Evolutionary conservation across 192 early-diverging fungal species (phyloP), one percentile per base, ranked within the genome.

Genomic region (Coemansia sp.): DNA sequence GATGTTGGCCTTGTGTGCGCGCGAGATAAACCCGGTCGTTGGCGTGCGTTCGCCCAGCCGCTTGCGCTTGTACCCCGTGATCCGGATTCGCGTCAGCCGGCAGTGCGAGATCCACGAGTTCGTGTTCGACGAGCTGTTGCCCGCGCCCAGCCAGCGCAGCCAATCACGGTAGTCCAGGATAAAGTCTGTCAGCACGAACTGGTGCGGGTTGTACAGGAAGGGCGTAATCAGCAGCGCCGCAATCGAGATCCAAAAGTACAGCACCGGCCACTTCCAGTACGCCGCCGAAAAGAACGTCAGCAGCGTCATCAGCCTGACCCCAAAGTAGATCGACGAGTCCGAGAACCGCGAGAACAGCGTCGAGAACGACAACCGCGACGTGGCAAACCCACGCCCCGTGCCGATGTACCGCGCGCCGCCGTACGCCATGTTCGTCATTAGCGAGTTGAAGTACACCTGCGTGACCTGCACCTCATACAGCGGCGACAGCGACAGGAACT

Each of bases 171-270:
- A 93, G 60, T 93, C 91, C 6, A 85, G 51, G 58, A 90, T 75
- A 61, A 91, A 91, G 58, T 88, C 86, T 0, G 77, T 76, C 47
- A 90, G 75, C n/a, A 83, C 77, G 46, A 93, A 91, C 68, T 93
- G 91, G 55, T 90, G 89, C n/a, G 88, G 90, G 51, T 93, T 93
- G 67, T 90, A 93, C 31, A 93, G 45, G 62, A 91, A 93, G 2
- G 91, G 90, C 41, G 91, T 86, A 39, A 93, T 75, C 40, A 85
- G 65, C 32, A 93, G 62, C 7, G 90, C 86, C 23, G 87, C 59
- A 34, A 86, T 86, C 21, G 85, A 88, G 21, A 91, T 80, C 89
- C 89, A 91, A 50, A 92, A 88, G 66, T 90, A 92, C 32, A 84
- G 63, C 54, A 91, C 52, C 17, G 87, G 86, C 42, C 82, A 82